Evolutionary conservation across 2,329 filamentous ascomycete species (phyloP).

Genomic region (Fusarium sp.): DNA sequence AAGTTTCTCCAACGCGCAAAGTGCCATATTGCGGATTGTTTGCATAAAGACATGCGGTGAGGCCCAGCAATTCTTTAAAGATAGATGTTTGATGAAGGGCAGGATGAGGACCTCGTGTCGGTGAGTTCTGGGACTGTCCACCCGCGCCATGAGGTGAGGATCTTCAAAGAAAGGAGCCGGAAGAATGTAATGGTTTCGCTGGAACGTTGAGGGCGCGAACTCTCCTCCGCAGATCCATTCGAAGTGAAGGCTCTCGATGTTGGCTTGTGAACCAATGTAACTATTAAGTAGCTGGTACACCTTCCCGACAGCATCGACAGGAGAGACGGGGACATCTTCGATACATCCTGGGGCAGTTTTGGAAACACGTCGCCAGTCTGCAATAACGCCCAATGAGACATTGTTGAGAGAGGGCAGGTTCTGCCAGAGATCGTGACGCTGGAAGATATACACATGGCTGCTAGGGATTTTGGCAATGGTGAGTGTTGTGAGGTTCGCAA

Average conservation of each 20-base stretch:
- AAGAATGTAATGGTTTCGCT: conserved; percentile 71
- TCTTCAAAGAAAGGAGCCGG: conserved; percentile 66
- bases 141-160: conserved; percentile 46
- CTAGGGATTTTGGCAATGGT: conserved; percentile 74
- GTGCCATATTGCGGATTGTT: conserved; percentile 61
- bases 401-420: conserved; percentile 64
- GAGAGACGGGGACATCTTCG: conserved; percentile 60
- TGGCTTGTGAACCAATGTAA: conserved; percentile 59
- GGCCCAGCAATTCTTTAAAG: conserved; percentile 76
- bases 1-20: conserved; percentile 61
- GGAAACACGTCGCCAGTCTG: conserved; percentile 72
- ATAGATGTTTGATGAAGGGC: conserved; percentile 67
- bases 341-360: conserved; percentile 64
- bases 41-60: conserved; percentile 67
- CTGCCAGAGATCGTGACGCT: conserved; percentile 70
- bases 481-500: conserved; percentile 66
- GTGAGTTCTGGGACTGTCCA: conserved; percentile 47
- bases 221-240: conserved; percentile 77
- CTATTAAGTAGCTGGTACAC: conserved; percentile 64
- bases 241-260: conserved; percentile 69
- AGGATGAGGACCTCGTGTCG: conserved; percentile 60
- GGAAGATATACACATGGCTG: conserved; percentile 66
- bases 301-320: conserved; percentile 61
- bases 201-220: conserved; percentile 68
- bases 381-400: conserved; percentile 70